Evolutionary conservation across 495 filamentous ascomycete species (phyloP), one percentile per base, ranked within the genome.

Genomic region (Xylaria castorea): DNA sequence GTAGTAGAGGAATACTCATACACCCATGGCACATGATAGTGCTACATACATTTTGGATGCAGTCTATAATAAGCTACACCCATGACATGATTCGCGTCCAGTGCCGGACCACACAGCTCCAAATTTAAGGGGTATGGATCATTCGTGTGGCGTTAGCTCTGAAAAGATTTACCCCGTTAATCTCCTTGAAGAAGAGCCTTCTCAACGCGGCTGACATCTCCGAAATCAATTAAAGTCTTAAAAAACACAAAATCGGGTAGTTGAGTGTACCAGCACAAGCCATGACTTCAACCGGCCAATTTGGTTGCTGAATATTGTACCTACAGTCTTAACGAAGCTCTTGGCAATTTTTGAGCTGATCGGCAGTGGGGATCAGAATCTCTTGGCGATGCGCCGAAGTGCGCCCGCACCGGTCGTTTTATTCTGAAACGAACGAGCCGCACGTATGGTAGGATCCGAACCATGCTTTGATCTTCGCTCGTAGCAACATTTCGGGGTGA

Each of bases 81-180:
- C 1, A 65, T 65, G 62, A 65, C 48, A 65, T 65, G 62, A 65
- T 65, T n/a, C 12, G 62, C 62, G 42, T 50, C 44, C 14, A 34
- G 40, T n/a, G 27, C 3, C 27, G 62, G 16, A 48, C 2, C 7
- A 50, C 4, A 38, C 62, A 65, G 62, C 62, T 42, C 42, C 50
- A 65, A 48, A 65, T 65, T 65, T 65, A 25, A 65, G 62, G 62
- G 42, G 42, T 32, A 50, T 25, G 14, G 32, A 57, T 57, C 25
- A 57, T 57, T 65, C 14, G 5, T n/a, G 40, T 50, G 40, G 62
- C 62, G 62, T 30, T 42, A 65, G 62, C 42, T 16, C 62, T 25
- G 42, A 36, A 22, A 50, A 48, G 62, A 30, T 32, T 14, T 27
- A 27, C 27, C 9, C 27, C 27, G 5, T 57, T 18, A n/a, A 42